Conservation (phyloP, 352 stramenopile species). For the Elongisporangium undulatum region DNA sequence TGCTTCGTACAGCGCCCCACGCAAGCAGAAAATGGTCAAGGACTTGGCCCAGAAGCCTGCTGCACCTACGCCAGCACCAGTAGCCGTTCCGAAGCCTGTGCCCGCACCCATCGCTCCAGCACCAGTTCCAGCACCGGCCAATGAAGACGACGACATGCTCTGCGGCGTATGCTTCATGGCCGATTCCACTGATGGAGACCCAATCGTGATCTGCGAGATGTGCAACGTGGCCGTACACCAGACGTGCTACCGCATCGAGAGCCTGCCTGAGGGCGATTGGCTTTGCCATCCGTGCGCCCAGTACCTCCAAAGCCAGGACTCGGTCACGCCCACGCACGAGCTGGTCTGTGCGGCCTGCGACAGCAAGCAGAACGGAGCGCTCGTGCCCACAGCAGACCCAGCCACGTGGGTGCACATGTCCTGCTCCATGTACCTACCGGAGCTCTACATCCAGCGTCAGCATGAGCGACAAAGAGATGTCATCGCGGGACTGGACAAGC, state of each 20-base stretch:
- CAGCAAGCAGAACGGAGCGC: slow-evolving; percentile 37
- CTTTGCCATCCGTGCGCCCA: slow-evolving; percentile 64
- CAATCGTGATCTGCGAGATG: slow-evolving; percentile 78
- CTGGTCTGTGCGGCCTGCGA: slow-evolving; percentile 49
- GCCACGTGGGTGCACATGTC: slow-evolving; percentile 66
- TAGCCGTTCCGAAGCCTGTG: background rate
- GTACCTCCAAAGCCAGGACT: slow-evolving; percentile 39
- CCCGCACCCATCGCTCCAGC: background rate
- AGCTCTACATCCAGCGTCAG: slow-evolving; percentile 42
- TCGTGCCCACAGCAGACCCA: slow-evolving; percentile 32
- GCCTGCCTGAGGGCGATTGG: slow-evolving; percentile 70
- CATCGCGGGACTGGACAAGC: slow-evolving; percentile 29
- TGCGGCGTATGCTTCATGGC: slow-evolving; percentile 62
- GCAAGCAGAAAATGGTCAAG: background rate
- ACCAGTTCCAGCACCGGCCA: background rate
- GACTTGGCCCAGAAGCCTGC: background rate
- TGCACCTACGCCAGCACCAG: background rate
- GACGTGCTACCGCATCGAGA: slow-evolving; percentile 70
- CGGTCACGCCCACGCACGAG: slow-evolving; percentile 48
- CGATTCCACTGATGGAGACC: slow-evolving; percentile 67
- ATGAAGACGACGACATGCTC: slow-evolving; percentile 40
- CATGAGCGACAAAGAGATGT: background rate
- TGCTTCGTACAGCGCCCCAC: background rate
- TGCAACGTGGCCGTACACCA: slow-evolving; percentile 74
- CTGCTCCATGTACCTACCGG: slow-evolving; percentile 78